phyloP scores from a whole-genome alignment of 2,329 filamentous ascomycete species.

The Aureobasidium sp. region DNA sequence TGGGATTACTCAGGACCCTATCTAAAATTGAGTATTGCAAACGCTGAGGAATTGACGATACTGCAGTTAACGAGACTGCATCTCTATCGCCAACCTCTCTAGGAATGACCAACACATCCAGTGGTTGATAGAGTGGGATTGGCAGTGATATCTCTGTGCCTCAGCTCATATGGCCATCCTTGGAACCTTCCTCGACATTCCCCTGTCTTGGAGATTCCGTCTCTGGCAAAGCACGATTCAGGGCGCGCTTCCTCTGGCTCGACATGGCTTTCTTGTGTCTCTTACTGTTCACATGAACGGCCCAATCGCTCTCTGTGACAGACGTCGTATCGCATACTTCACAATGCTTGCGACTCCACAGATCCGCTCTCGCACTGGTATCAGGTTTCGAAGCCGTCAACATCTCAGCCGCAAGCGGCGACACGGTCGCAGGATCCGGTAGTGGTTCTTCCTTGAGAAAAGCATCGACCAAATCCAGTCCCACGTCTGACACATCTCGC shows the following conservation, averaged over 20 bases:
- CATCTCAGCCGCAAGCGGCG: slow-evolving; percentile 49
- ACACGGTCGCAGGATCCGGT: slow-evolving; percentile 50
- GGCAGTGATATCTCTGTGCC: too few relatives aligned
- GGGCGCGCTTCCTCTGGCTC: slow-evolving; percentile 19
- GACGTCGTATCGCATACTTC: slow-evolving; percentile 58
- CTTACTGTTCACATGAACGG: slow-evolving; percentile 48
- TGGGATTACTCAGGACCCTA: too few relatives aligned
- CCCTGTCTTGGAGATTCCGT: neutral
- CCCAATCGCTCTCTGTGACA: slow-evolving; percentile 52
- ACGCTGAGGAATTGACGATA: too few relatives aligned
- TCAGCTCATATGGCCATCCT: neutral
- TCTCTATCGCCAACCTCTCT: too few relatives aligned
- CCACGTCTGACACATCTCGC: slow-evolving; percentile 57
- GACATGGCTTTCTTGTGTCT: slow-evolving; percentile 40
- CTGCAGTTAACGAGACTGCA: too few relatives aligned
- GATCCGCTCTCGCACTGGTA: slow-evolving; percentile 35
- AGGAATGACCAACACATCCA: too few relatives aligned
- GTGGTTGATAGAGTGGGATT: too few relatives aligned
- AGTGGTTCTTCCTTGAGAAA: slow-evolving; percentile 57
- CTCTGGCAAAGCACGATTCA: neutral
- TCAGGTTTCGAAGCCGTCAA: slow-evolving; percentile 50
- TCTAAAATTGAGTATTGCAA: too few relatives aligned
- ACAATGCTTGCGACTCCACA: slow-evolving; percentile 55
- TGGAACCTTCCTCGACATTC: neutral
- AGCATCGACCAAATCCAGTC: slow-evolving; percentile 51